Conservation (phyloP, 1,284 basidiomycete genomes). For the Trichosporon faecale region DNA sequence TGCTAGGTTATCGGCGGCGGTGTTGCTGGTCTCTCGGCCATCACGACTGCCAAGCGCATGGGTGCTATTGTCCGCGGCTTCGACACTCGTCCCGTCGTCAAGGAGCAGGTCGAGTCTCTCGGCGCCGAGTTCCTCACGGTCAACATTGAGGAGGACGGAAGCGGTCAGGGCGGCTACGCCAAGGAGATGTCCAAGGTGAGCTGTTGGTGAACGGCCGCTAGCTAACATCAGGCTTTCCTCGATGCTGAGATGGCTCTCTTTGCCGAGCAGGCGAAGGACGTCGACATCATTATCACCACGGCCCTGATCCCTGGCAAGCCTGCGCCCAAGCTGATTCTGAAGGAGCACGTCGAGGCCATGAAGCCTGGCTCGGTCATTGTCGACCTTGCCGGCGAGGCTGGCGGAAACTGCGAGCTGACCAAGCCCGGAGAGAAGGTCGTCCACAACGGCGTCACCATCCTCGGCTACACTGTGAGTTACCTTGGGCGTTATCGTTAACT, state of each 20-base stretch:
- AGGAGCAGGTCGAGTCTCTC: slow-evolving; percentile 79
- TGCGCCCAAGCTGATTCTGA: slow-evolving; percentile 74
- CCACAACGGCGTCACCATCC: slow-evolving; percentile 70
- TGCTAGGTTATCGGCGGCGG: slow-evolving; percentile 68
- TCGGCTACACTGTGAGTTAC: slow-evolving; percentile 57
- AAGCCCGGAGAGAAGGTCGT: slow-evolving; percentile 66
- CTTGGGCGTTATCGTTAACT: background rate
- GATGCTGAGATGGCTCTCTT: slow-evolving; percentile 84
- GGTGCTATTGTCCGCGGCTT: slow-evolving; percentile 82
- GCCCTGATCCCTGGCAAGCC: slow-evolving; percentile 62
- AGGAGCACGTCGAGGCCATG: slow-evolving; percentile 77
- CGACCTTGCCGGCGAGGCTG: slow-evolving; percentile 76
- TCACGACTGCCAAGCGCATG: slow-evolving; percentile 70
- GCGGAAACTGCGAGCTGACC: slow-evolving; percentile 78
- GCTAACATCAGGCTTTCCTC: slow-evolving; percentile 58
- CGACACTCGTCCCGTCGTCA: slow-evolving; percentile 73
- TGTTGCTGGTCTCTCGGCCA: slow-evolving; percentile 78
- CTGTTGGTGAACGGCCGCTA: background rate
- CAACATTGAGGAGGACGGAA: slow-evolving; percentile 69
- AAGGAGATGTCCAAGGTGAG: slow-evolving; percentile 80
- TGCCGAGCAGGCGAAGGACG: slow-evolving; percentile 76
- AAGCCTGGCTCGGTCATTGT: slow-evolving; percentile 79
- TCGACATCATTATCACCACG: slow-evolving; percentile 80
- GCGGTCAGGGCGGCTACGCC: slow-evolving; percentile 76
- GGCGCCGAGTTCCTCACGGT: slow-evolving; percentile 83